These are phyloP conservation scores for Sherardia arvensis DNA, from an alignment of 257 asterid genomes.

Conservation along the genomic window DNA sequence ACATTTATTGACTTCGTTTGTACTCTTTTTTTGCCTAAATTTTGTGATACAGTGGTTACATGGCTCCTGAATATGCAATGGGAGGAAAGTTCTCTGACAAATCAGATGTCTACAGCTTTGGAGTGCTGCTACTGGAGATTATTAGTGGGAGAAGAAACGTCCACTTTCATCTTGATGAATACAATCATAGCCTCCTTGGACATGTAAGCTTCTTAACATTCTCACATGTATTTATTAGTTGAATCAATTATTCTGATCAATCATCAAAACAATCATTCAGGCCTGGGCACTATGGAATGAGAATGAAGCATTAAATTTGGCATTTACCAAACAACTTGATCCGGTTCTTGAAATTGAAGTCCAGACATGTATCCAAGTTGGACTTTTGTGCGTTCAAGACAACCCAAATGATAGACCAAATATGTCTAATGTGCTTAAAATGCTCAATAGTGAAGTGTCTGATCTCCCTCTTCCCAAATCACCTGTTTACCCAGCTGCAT, in stretches of 20 bases:
- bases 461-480: neutral
- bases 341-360: neutral
- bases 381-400: neutral
- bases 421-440: neutral
- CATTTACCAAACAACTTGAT: neutral
- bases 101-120: neutral
- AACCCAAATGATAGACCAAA: neutral
- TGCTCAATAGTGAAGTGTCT: neutral
- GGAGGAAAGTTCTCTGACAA: neutral
- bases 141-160: neutral
- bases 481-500: too few relatives aligned
- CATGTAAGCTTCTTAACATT: neutral
- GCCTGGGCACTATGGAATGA: neutral
- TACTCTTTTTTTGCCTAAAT: neutral
- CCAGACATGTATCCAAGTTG: neutral
- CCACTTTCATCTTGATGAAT: neutral
- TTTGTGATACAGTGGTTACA: neutral
- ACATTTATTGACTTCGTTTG: neutral
- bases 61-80: neutral
- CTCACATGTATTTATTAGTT: neutral
- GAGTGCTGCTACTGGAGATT: neutral
- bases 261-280: neutral
- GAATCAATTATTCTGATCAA: neutral
- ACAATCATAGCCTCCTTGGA: neutral
- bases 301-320: neutral